Conservation (phyloP, 768 basidiomycete genomes). For the Solioccasus polychromus region DNA sequence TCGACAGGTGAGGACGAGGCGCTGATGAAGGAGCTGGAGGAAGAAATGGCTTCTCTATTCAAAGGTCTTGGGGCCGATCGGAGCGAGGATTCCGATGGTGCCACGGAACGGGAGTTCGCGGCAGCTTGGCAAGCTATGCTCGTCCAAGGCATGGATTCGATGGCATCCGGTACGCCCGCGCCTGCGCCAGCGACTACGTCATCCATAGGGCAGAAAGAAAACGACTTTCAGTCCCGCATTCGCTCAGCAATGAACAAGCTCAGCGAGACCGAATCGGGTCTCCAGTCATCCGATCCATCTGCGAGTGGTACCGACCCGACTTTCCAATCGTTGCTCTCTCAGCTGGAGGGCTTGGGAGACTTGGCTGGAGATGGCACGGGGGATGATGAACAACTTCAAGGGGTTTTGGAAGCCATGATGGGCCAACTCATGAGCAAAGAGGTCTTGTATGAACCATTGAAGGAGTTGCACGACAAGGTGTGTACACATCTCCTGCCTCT, state of each 20-base stretch:
- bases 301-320: conserved; percentile 28
- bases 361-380: conserved; percentile 37
- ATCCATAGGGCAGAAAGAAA: conserved; percentile 16
- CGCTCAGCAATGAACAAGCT: conserved; percentile 72
- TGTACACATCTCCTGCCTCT: background rate
- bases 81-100: conserved; percentile 14
- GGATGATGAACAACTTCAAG: conserved; percentile 54
- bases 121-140: conserved; percentile 75
- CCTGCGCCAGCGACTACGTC: background rate
- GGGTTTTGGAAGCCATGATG: conserved; percentile 67
- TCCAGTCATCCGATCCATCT: conserved; percentile 19
- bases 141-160: conserved; percentile 53
- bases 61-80: conserved; percentile 11
- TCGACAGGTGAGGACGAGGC: conserved; percentile 4
- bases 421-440: conserved; percentile 32
- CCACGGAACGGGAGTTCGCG: conserved; percentile 40
- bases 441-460: conserved; percentile 78
- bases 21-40: conserved; percentile 35
- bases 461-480: conserved; percentile 53
- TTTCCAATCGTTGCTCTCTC: conserved; percentile 52
- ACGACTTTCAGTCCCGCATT: conserved; percentile 67
- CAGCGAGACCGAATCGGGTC: conserved; percentile 56
- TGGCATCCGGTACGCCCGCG: background rate
- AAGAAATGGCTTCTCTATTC: conserved; percentile 45
- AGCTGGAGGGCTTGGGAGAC: conserved; percentile 34